phyloP scores from a whole-genome alignment of 257 asterid genomes.

The Plantago elongata region DNA sequence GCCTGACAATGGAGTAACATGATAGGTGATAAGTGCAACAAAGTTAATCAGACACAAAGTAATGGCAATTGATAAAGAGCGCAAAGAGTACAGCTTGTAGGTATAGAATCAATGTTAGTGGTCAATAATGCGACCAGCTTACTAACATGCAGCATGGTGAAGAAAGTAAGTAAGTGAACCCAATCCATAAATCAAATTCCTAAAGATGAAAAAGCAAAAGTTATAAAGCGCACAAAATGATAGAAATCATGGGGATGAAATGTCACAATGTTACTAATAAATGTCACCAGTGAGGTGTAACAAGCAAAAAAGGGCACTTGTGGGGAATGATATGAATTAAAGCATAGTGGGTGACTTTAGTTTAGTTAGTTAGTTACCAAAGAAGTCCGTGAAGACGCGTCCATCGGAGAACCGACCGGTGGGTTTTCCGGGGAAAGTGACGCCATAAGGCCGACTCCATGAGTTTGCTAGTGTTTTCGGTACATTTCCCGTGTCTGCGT shows the following conservation, averaged over 20 bases:
- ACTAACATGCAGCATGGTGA: too few species aligned
- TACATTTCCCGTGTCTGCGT: constrained; percentile 82
- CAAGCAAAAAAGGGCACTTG: neutral
- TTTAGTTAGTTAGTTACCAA: constrained; percentile 39
- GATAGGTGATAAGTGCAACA: too few species aligned
- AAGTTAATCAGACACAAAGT: too few species aligned
- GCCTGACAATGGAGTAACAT: too few species aligned
- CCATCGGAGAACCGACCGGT: constrained; percentile 93
- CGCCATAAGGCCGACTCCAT: constrained; percentile 79
- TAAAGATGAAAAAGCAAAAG: neutral
- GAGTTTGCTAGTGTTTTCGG: constrained; percentile 47
- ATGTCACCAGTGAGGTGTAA: neutral
- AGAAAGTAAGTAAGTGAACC: neutral
- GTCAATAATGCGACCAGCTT: too few species aligned
- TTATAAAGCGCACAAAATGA: neutral
- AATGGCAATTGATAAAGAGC: too few species aligned
- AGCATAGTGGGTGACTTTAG: neutral
- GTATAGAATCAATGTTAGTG: too few species aligned
- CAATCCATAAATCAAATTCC: neutral
- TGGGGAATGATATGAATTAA: neutral
- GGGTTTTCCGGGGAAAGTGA: constrained; percentile 91
- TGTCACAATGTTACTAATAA: constrained; percentile 10
- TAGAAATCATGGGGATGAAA: constrained; percentile 23
- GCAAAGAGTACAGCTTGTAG: too few species aligned
- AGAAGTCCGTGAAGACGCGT: constrained; percentile 77